Evolutionary conservation across 495 filamentous ascomycete species (phyloP), one percentile per base, ranked within the genome.

Genomic region (Hypomontagnella submonticulosa): DNA sequence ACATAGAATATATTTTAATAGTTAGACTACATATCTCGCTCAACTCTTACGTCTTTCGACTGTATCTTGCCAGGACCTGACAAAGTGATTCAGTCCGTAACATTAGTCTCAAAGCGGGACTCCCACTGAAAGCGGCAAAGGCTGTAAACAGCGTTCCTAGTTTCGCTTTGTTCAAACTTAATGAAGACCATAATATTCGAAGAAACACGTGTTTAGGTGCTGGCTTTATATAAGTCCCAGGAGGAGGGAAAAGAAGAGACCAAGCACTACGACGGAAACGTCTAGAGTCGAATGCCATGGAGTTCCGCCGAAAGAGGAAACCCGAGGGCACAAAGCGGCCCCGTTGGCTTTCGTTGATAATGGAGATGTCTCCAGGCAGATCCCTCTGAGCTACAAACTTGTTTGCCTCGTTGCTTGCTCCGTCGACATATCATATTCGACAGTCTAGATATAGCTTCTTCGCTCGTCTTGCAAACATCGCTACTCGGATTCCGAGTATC

Each of bases 91-190:
- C 4, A 19, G 15, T 27, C 3, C 8, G 19, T 43, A 16, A 20
- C 4, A 38, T 33, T 47, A 36, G 48, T 30, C 54, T 36, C 20
- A 41, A 61, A 46, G 6, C 59, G 40, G 48, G 4, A 47, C 8
- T 42, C 7, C 50, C 2, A 20, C 66, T 61, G 66, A 69, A 69
- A 69, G 37, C 66, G 56, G 60, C 47, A 54, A 52, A 4, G 12
- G 7, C 9, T 16, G 0, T 30, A 41, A 18, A 41, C 43, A 33
- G 16, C 59, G 60, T 69, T 69, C 55, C 43, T 30, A 9, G 9
- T 0, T 37, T 33, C 15, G 50, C 66, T 69, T 69, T 69, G 66
- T 69, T 52, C 10, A 5, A 44, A 12, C 3, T 19, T n/a, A 7
- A 34, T 33, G 30, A 19, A 19, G 19, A 46, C 38, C 12, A 56